Conservation (phyloP, 1,284 basidiomycete species). For the Marasmius tenuissimus region DNA sequence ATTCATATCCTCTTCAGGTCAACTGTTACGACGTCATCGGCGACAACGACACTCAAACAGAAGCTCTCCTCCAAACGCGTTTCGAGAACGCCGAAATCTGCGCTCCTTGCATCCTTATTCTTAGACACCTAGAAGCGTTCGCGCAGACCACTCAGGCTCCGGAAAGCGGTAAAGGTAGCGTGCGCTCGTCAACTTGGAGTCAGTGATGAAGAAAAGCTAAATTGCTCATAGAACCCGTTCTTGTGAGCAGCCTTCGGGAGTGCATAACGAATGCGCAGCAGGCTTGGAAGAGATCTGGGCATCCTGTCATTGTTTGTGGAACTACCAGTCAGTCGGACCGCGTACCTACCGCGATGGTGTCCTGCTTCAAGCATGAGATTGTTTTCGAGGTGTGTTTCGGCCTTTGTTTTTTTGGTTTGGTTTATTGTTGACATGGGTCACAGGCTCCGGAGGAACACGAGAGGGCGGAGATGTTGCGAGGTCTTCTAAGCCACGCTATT, state of each 20-base stretch:
- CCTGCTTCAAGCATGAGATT: slow-evolving; percentile 89
- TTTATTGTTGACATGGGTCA: slow-evolving; percentile 4
- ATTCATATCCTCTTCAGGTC: slow-evolving; percentile 48
- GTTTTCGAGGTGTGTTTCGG: slow-evolving; percentile 58
- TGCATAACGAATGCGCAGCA: slow-evolving; percentile 58
- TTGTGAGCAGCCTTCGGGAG: slow-evolving; percentile 66
- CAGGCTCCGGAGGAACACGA: slow-evolving; percentile 84
- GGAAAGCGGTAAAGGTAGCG: slow-evolving; percentile 68
- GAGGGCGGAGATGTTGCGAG: slow-evolving; percentile 63
- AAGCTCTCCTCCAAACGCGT: slow-evolving; percentile 72
- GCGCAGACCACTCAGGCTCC: slow-evolving; percentile 67
- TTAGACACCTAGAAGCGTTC: slow-evolving; percentile 86
- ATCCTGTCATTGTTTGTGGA: slow-evolving; percentile 74
- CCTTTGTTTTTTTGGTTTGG: background rate
- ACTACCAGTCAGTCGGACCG: slow-evolving; percentile 73
- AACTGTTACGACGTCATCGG: slow-evolving; percentile 86
- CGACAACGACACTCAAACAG: slow-evolving; percentile 80
- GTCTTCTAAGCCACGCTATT: slow-evolving; percentile 42
- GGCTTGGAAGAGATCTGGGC: slow-evolving; percentile 59
- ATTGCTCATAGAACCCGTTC: slow-evolving; percentile 50
- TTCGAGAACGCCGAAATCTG: slow-evolving; percentile 82
- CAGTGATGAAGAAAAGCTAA: background rate
- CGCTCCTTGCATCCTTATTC: slow-evolving; percentile 83
- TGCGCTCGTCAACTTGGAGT: background rate
- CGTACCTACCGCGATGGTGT: slow-evolving; percentile 67